Base-by-base conservation (phyloP, 192 early-diverging fungal genomes). In the Kappamyces sp. region DNA sequence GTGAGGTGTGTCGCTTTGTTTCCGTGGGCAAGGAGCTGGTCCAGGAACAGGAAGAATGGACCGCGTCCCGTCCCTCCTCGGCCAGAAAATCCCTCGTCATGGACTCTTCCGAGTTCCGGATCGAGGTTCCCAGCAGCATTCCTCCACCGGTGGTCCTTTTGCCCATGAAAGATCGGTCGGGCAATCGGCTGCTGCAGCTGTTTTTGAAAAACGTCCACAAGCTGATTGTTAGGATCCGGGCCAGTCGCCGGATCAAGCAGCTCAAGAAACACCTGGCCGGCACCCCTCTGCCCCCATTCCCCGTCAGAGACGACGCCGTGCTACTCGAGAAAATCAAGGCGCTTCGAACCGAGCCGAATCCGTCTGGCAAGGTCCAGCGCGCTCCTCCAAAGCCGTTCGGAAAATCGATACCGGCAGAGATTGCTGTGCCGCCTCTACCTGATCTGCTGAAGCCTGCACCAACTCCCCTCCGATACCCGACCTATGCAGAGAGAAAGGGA, bases 401-500 rank as follows among this genome's bases (percentile, higher is more conserved):
- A 30, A 5, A 31, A 29, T 1, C 40, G 45, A 40, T 33, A 34
- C 29, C 5, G 41, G 12, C 12, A 7, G 54, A 55, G n/a, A 55
- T 55, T 4, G 4, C 6, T 39, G 36, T 55, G 6, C 54, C 54
- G 4, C 40, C 40, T 30, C 5, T 55, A 38, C 54, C 54, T 1
- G 54, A 55, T 5, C 31, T 55, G 31, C 12, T n/a, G 12, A 45
- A 22, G 22, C 22, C 22, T 22, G 22, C 22, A 22, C 22, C 22
- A 22, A 22, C 22, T 22, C 22, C 22, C 22, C 43, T 45, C 43
- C 43, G 43, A 45, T 34, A 52, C 36, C 35, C 54, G 5, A 41
- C 54, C 29, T 55, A 33, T 40, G 22, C 37, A 43, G 54, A 55
- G 30, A 55, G 45, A 39, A 55, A 43, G 11, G 54, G 54, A 0